Percentiles rank a stretch among this genome's conserved stretches.
Conservation (phyloP, 2,329 filamentous ascomycete species). For the Teratosphaeria gauchensis region DNA sequence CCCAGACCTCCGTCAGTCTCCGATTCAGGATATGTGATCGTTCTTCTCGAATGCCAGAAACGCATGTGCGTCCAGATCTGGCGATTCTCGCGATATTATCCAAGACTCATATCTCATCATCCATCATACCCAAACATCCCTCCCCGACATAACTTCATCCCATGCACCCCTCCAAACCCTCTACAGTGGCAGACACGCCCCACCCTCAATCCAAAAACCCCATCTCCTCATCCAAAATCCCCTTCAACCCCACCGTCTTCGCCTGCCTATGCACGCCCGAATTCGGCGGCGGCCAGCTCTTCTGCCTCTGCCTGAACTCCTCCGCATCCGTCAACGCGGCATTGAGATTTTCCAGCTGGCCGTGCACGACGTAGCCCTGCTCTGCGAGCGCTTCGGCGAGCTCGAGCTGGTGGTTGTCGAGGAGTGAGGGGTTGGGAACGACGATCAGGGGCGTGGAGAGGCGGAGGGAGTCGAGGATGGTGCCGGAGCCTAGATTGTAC, state of each 20-base stretch:
- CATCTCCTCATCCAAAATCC: slow-evolving; percentile 49
- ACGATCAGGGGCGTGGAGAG: slow-evolving; percentile 70
- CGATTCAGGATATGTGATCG: too few relatives aligned
- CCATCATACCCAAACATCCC: too few relatives aligned
- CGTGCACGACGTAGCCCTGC: slow-evolving; percentile 68
- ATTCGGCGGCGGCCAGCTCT: slow-evolving; percentile 43
- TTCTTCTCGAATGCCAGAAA: too few relatives aligned
- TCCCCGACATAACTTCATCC: too few relatives aligned
- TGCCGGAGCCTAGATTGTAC: too few relatives aligned
- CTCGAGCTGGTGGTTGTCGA: slow-evolving; percentile 87
- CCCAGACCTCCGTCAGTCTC: too few relatives aligned
- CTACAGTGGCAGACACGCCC: too few relatives aligned
- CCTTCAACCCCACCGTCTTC: slow-evolving; percentile 32
- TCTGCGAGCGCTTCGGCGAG: slow-evolving; percentile 66
- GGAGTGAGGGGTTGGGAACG: slow-evolving; percentile 71
- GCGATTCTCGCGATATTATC: too few relatives aligned
- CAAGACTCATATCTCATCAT: too few relatives aligned
- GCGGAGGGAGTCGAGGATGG: slow-evolving; percentile 73
- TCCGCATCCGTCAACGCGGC: slow-evolving; percentile 42
- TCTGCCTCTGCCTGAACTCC: slow-evolving; percentile 32
- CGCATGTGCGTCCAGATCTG: too few relatives aligned
- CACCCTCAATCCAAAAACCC: slow-evolving; percentile 40
- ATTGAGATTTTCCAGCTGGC: slow-evolving; percentile 48
- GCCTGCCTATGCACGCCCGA: slow-evolving; percentile 33
- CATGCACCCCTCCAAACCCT: too few relatives aligned